A percentile compares a stretch with the other conserved stretches of the same genome.
phyloP scores from a whole-genome alignment of 345 rosid species.

The Pseudoturritis turrita region DNA sequence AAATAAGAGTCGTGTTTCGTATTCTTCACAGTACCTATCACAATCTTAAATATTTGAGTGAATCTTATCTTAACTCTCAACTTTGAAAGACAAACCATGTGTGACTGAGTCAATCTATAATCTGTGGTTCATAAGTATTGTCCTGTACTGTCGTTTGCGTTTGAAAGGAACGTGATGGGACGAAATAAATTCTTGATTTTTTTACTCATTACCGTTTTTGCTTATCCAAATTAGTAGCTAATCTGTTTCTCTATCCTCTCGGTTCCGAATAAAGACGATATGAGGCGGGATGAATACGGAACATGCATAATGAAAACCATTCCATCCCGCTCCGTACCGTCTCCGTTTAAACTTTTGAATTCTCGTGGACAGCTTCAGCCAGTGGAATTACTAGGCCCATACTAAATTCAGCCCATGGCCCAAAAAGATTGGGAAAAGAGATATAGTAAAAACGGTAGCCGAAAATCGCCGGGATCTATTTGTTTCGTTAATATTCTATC shows the following conservation, averaged over 20 bases:
- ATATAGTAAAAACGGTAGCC: not conserved
- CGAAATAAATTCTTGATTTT: not conserved
- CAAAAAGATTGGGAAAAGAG: not conserved
- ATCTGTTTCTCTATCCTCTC: not conserved
- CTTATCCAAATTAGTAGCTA: not conserved
- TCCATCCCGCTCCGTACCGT: too few species aligned
- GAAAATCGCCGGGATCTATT: not conserved
- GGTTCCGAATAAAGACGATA: too few species aligned
- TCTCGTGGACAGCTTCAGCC: not conserved
- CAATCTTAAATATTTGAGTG: not conserved
- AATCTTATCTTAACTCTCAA: not conserved
- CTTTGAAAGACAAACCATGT: not conserved
- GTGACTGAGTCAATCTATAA: conserved; percentile 5
- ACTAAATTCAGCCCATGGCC: not conserved
- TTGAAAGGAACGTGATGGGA: not conserved
- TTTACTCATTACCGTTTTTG: not conserved
- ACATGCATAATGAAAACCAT: too few species aligned
- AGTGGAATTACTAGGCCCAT: not conserved
- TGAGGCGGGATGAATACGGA: too few species aligned
- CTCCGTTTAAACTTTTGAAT: not conserved
- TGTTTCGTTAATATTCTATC: not conserved
- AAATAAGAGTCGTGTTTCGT: not conserved
- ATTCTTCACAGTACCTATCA: conserved; percentile 12
- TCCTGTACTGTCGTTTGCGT: not conserved
- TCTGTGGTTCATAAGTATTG: not conserved